Evolutionary conservation across 371 early-diverging fungal species (phyloP), one percentile per base, ranked within the genome.

Genomic region (Fennellomyces sp.): DNA sequence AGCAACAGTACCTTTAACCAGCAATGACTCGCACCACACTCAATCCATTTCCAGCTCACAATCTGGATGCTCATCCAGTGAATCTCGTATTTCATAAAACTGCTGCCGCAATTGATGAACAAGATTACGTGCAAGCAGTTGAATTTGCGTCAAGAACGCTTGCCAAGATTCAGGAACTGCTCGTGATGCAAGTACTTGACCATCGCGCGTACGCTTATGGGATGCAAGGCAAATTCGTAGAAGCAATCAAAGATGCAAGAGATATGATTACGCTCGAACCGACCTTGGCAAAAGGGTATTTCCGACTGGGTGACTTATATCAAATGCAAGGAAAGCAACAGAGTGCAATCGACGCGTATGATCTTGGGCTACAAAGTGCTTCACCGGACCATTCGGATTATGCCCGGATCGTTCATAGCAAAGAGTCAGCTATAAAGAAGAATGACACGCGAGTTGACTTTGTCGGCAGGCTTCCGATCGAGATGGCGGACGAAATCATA

Each of bases 291-390:
- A 26, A 23, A 25, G 55, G 55, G 3, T 54, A 54, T 28, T 39
- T 54, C 26, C 55, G 55, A n/a, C 35, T 54, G 17, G 55, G 55
- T 26, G 11, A n/a, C 25, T 27, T 54, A 54, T 54, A 27, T n/a
- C 13, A 13, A 23, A 36, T 54, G 55, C 55, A 54, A 36, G 55
- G 55, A 2, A 54, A 54, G 13, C 55, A 31, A 8, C 19, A 27
- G 28, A 36, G n/a, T 21, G 55, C 55, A 38, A 13, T 39, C 7
- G 17, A 54, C 15, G 39, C 39, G 7, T 54, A 54, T 26, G 28
- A 54, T 26, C 39, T 38, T 8, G 55, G 28, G 2, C 28, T 54
- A 17, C 23, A 45, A 45, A 45, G 23, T 5, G 45, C 23, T 2
- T 17, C 45, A 21, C 4, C 4, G 5, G 45, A 21, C 21, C 23